Conservation (phyloP, 2,329 filamentous ascomycete genomes). For the Ophiostoma piceae region DNA sequence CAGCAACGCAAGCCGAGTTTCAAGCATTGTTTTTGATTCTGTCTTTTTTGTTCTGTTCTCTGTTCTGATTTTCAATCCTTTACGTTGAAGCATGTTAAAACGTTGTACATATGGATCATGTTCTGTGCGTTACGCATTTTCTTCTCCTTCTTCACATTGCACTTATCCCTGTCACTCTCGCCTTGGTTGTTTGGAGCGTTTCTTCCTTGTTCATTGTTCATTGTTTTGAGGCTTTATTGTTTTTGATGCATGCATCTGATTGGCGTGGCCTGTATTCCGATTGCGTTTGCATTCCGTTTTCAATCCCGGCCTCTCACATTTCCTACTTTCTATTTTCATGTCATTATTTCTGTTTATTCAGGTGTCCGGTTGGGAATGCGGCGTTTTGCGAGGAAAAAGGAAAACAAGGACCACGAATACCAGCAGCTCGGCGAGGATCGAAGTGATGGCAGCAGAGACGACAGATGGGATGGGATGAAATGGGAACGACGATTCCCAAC, state of each 20-base stretch:
- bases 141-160: neutral
- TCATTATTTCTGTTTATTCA: neutral
- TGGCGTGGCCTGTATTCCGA: neutral
- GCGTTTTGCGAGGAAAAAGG: constrained; percentile 9
- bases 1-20: constrained; percentile 15
- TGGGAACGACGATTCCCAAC: neutral
- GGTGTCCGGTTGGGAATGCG: neutral
- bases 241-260: neutral
- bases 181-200: constrained; percentile 7
- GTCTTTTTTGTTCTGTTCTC: neutral
- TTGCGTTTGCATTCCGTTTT: neutral
- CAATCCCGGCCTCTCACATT: neutral
- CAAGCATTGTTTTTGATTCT: neutral
- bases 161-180: neutral
- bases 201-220: neutral
- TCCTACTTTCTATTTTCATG: neutral
- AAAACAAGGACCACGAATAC: neutral
- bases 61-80: neutral
- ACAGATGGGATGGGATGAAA: neutral
- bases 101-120: neutral
- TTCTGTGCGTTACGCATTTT: neutral
- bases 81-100: neutral
- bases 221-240: neutral
- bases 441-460: neutral
- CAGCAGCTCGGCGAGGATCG: neutral